A percentile compares a stretch with the other conserved stretches of the same genome.
phyloP scores from a whole-genome alignment of 768 basidiomycete species.

The Lactifluus volemus region DNA sequence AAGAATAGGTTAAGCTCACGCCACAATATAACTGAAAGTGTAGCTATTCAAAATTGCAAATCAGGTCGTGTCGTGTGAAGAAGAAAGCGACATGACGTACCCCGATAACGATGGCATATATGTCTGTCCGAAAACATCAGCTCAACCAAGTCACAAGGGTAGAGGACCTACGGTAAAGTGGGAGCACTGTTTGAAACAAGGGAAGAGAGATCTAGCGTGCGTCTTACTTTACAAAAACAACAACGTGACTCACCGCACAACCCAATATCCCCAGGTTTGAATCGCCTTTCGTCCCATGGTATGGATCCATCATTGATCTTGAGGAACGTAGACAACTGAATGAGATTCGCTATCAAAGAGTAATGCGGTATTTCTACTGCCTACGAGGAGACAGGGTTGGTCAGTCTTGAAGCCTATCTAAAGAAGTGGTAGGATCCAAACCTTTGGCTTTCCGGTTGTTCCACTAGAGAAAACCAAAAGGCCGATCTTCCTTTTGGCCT shows the following conservation, averaged over 20 bases:
- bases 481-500: conserved; percentile 53
- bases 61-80: not conserved
- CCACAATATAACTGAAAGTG: conserved; percentile 22
- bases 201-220: not conserved
- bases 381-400: conserved; percentile 24
- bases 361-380: conserved; percentile 59
- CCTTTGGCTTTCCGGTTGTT: conserved; percentile 49
- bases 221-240: not conserved
- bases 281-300: conserved; percentile 31
- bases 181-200: conserved; percentile 17
- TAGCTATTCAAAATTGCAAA: conserved; percentile 14
- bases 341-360: conserved; percentile 45
- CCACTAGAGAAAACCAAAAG: conserved; percentile 67
- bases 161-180: conserved; percentile 24
- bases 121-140: conserved; percentile 32
- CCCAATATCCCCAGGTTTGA: conserved; percentile 47
- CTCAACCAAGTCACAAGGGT: not conserved
- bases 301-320: conserved; percentile 27
- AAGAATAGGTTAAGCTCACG: conserved; percentile 7
- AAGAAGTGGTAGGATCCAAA: not conserved
- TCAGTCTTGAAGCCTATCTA: not conserved
- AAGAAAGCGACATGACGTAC: not conserved
- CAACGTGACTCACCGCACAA: conserved; percentile 38
- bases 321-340: conserved; percentile 17
- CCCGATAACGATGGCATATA: conserved; percentile 26